Evolutionary conservation across 2,329 filamentous ascomycete species (phyloP), one percentile per base, ranked within the genome.

Genomic region (Thermothelomyces thermophilus): DNA sequence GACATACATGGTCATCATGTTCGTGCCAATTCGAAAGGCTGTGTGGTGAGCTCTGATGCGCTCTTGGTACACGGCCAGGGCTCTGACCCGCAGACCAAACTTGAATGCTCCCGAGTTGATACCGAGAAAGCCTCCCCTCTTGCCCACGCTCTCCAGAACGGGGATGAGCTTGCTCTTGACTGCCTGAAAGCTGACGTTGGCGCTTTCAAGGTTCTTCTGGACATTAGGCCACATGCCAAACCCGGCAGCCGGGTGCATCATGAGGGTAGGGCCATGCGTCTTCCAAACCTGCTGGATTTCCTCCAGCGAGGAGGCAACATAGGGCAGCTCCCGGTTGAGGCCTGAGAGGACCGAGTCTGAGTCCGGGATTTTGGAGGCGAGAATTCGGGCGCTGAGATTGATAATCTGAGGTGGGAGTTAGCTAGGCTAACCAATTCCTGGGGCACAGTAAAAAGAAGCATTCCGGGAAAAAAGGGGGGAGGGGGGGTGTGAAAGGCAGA

Each of bases 201-300:
- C 30, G 13, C 41, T 43, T 28, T 33, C 41, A 6, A 43, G 28
- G 28, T 43, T 34, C 20, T 44, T 34, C 31, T 44, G 30, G 3
- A 44, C 33, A 26, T 16, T 28, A 7, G 41, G 41, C 31, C 41
- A 44, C 41, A 44, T 44, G 20, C 41, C 41, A n/a, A 44, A 44
- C 9, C 41, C 31, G 8, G 41, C 41, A 3, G 41, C 31, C 19
- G 19, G 41, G 8, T 44, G 41, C 13, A 26, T 26, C 31, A 44
- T 44, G 13, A 35, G 14, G 3, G 14, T 11, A 10, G 30, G 17
- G 14, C 41, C 41, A 13, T 35, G 20, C 6, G 31, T 2, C 8
- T 7, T 24, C 41, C 30, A 44, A 19, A n/a, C 19, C 1, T 13
- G 1, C 9, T 44, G 20, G 3, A 44, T 35, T 10, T 26, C 30